Base-by-base conservation (phyloP, 1,139 yeast genomes). In the Nakaseomyces delphensis region DNA sequence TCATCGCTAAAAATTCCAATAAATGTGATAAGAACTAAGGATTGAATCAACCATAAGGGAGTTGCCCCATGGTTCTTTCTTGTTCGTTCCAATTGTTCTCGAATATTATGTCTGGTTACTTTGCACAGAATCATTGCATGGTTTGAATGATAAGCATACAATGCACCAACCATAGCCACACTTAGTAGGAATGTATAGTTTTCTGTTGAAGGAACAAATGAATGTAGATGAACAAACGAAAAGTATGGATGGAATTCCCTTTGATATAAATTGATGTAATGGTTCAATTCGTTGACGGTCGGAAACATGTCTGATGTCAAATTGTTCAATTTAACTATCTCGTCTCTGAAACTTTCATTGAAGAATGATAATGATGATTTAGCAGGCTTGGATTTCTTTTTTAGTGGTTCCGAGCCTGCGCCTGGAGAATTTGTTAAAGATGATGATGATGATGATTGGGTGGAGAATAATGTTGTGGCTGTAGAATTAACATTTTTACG, bases 21-120 rank as follows among this genome's bases (percentile, higher is more conserved):
- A 54, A 85, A 81, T 39, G 86, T 83, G 48, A 86, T 83, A 43
- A 89, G 68, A 4, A 85, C 79, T 60, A 85, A 73, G 42, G 93
- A 77, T 60, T 89, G 97, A 41, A 86, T 83, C n/a, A 87, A 74
- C 86, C 91, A 83, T 41, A 86, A 62, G 2, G 96, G 96, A 1
- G 86, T 84, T 39, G 74, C 73, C 50, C 77, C 76, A 55, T 76
- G 74, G 47, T 72, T 73, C 46, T 68, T 69, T 44, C 73, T 67
- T 43, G 75, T 71, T 40, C 72, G 70, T 55, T 84, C 95, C 64
- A 86, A 73, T 54, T 77, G 80, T 49, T 77, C 77, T 56, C 84
- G 93, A 47, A 85, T 80, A 52, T 84, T 80, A 51, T 75, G 79
- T 57, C 91, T 76, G 9, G 94, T 77, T 43, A 86, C 73, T 58